Percentiles rank a stretch among this genome's conserved stretches.
These are phyloP conservation scores for Clonostachys rhizophaga DNA, from an alignment of 2,329 filamentous ascomycete species.

Conservation along the genomic window DNA sequence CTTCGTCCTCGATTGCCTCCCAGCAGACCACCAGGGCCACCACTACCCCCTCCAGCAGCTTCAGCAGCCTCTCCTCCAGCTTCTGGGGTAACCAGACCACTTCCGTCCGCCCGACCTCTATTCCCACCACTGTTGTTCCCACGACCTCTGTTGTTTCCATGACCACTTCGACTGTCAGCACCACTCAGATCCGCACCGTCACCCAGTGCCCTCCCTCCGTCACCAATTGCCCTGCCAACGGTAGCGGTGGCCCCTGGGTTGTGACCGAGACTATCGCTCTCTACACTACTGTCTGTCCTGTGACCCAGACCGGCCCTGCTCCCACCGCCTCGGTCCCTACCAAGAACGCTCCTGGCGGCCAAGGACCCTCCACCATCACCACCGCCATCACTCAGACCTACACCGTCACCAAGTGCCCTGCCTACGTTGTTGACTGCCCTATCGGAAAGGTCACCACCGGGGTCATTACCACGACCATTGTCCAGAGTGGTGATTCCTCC, in stretches of 20 bases:
- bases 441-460: no score
- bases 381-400: neutral
- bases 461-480: no score
- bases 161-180: neutral
- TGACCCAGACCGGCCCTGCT: neutral
- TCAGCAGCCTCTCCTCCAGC: constrained; percentile 10
- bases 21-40: neutral
- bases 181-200: constrained; percentile 9
- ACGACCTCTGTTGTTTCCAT: neutral
- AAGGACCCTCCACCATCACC: neutral
- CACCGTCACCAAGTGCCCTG: neutral
- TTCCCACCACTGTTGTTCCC: neutral
- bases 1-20: no score
- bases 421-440: neutral
- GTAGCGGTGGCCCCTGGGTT: neutral
- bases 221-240: constrained; percentile 4
- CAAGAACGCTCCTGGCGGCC: no score
- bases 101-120: constrained; percentile 41
- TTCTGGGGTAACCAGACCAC: constrained; percentile 24
- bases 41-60: neutral
- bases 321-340: no score
- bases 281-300: neutral
- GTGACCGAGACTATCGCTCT: constrained; percentile 8
- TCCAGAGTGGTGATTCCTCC: no score
- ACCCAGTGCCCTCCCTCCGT: constrained; percentile 14